Evolutionary conservation across 108 stramenopile species (phyloP).

Genomic region (Nannochloropsis salina): DNA sequence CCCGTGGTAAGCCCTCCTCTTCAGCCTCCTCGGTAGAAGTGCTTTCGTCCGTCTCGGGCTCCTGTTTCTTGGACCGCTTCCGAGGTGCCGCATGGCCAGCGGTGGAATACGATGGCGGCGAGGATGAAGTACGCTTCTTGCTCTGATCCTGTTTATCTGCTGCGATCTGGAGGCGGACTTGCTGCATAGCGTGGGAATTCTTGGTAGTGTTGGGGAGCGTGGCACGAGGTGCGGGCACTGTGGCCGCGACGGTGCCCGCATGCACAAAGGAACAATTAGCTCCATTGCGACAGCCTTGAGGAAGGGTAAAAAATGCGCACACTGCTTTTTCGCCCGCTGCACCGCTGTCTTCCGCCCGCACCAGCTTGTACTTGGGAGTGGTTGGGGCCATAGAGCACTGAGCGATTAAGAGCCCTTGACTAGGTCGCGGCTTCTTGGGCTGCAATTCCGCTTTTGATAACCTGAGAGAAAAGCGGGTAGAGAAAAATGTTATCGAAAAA

Average conservation of each 20-base stretch:
- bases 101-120: neutral
- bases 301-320: neutral
- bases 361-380: neutral
- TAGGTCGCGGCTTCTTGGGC: too few species aligned
- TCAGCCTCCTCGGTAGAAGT: neutral
- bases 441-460: too few species aligned
- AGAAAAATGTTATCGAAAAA: too few species aligned
- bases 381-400: neutral
- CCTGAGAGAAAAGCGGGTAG: too few species aligned
- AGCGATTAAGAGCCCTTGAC: too few species aligned
- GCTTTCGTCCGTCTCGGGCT: neutral
- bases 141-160: neutral
- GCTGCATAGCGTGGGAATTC: neutral
- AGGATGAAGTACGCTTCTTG: neutral
- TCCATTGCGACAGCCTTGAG: constrained; percentile 8
- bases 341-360: neutral
- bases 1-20: neutral
- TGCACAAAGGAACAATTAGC: neutral
- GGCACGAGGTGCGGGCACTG: neutral
- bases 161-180: constrained; percentile 10
- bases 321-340: neutral
- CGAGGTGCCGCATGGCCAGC: neutral
- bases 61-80: neutral
- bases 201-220: neutral
- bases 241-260: neutral